phyloP scores from a whole-genome alignment of 345 rosid genomes.

The Syzygium aromaticum region DNA sequence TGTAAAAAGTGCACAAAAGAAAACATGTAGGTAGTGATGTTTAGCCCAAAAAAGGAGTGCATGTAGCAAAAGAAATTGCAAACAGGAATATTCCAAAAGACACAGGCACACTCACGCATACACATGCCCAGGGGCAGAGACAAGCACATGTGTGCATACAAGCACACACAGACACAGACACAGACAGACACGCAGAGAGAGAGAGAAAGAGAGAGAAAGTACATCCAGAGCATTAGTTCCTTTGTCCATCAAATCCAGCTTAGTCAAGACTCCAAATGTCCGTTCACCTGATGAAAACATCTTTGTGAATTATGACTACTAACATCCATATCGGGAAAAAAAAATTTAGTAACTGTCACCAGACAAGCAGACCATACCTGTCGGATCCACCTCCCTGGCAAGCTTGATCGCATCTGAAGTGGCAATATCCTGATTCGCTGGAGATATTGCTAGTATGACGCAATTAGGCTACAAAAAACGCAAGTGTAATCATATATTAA shows the following conservation, averaged over 20 bases:
- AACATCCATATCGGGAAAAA: neutral
- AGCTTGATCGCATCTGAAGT: constrained; percentile 96
- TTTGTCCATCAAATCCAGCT: constrained; percentile 96
- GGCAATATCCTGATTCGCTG: constrained; percentile 96
- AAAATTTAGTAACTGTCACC: neutral
- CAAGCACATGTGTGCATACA: neutral
- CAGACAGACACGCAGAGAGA: neutral
- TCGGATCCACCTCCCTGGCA: constrained; percentile 82
- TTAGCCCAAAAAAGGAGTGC: neutral
- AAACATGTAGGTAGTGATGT: neutral
- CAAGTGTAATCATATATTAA: neutral
- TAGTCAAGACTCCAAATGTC: constrained; percentile 96
- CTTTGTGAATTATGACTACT: neutral
- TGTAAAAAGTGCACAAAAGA: neutral
- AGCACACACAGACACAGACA: too few relatives aligned
- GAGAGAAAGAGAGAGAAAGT: constrained; percentile 13
- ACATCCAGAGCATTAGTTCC: constrained; percentile 96
- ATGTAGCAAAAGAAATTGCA: neutral
- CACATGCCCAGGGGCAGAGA: neutral
- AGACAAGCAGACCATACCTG: constrained; percentile 29
- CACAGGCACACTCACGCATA: neutral
- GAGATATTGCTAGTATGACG: constrained; percentile 88
- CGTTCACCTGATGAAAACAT: constrained; percentile 55
- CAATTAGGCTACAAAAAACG: constrained; percentile 62
- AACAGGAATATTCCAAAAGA: neutral